phyloP scores from a whole-genome alignment of 2,329 filamentous ascomycete genomes.

The Penicillium sp. region DNA sequence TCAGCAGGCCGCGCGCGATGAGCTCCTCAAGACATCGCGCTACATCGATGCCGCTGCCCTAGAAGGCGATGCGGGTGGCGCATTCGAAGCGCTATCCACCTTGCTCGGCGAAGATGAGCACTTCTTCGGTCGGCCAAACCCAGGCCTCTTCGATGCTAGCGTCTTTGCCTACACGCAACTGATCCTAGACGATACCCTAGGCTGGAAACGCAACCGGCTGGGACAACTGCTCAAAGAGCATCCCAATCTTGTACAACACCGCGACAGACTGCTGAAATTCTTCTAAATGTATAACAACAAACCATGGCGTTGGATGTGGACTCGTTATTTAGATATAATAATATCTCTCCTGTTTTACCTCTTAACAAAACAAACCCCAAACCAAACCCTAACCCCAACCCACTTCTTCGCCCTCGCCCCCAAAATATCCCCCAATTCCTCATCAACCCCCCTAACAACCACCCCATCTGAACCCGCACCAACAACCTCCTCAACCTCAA shows the following conservation, averaged over 20 bases:
- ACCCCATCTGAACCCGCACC: slow-evolving; percentile 25
- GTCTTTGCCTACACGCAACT: slow-evolving; percentile 89
- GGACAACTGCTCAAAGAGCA: slow-evolving; percentile 56
- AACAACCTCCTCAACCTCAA: slow-evolving; percentile 41
- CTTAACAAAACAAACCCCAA: slow-evolving; percentile 49
- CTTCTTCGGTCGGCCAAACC: slow-evolving; percentile 59
- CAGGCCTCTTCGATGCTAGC: slow-evolving; percentile 79
- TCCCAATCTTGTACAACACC: slow-evolving; percentile 64
- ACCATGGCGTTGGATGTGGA: background rate
- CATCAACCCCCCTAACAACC: slow-evolving; percentile 48
- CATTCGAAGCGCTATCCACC: slow-evolving; percentile 60
- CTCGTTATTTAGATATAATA: slow-evolving; percentile 5
- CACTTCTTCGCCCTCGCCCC: slow-evolving; percentile 64
- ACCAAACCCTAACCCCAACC: slow-evolving; percentile 57
- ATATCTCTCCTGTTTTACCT: background rate
- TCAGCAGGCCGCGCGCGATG: slow-evolving; percentile 67
- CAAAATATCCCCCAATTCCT: slow-evolving; percentile 56
- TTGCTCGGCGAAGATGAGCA: slow-evolving; percentile 58
- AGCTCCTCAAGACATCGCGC: slow-evolving; percentile 63
- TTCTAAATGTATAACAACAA: slow-evolving; percentile 37
- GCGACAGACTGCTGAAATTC: slow-evolving; percentile 57
- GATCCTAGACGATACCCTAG: slow-evolving; percentile 63
- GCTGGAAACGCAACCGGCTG: slow-evolving; percentile 64
- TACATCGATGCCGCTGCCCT: slow-evolving; percentile 57
- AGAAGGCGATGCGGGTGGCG: slow-evolving; percentile 60